Evolutionary conservation across 2,329 filamentous ascomycete species (phyloP), one percentile per base, ranked within the genome.

Genomic region (Phoma sp.): DNA sequence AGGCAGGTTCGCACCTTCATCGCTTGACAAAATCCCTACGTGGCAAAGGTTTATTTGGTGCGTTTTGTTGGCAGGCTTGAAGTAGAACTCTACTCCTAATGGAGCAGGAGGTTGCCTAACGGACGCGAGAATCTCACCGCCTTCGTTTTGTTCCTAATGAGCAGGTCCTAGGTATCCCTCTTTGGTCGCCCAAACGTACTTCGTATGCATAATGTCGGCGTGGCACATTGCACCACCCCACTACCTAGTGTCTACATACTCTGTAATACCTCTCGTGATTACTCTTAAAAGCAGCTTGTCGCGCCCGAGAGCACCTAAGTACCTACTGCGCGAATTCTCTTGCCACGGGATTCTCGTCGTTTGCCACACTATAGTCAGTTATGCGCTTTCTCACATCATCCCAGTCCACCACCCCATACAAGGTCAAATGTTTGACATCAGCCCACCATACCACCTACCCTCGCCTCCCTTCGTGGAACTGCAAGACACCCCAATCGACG

Each of bases 191-290:
- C 17, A 17, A 17, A 17, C 17, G 17, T 17, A 17, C 17, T 17
- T 17, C 17, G 17, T 17, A 17, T 17, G 17, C 17, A 17, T 17
- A 17, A 17, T 17, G 17, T 17, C 17, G 17, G 17, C 17, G 17
- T 17, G 17, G 17, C 17, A 17, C 17, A 17, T 17, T 17, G 17
- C 17, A 17, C 17, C 17, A 2, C 17, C 17, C 46, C 44, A 38
- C 44, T 38, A 38, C 44, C 22, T 49, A 49, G 27, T 49, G 15
- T 27, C 27, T 41, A 49, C 37, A 49, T 41, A 49, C 36, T 49
- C 38, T 12, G 27, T 41, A 49, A 41, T 47, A 49, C 46, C 27
- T 49, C 46, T 49, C 46, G 35, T 27, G 21, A 49, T 49, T 49
- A 27, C 46, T 49, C 37, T 49, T 17, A 33, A 35, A 49, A 49